These are phyloP conservation scores for Candida dajiaensis DNA, from an alignment of 805 yeast genomes.

Conservation along the genomic window DNA sequence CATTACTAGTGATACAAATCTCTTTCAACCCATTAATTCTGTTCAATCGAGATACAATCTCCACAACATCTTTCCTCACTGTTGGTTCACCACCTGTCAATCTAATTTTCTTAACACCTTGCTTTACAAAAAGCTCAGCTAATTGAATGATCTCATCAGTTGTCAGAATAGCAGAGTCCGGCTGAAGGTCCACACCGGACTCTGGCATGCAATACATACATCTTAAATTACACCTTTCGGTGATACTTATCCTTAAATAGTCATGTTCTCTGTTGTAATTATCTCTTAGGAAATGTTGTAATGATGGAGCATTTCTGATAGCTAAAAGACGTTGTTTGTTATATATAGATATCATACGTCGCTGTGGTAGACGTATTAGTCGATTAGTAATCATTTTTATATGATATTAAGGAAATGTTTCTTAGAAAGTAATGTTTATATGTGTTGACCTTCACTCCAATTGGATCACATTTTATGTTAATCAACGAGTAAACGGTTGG, in stretches of 20 bases:
- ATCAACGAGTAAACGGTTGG: no score
- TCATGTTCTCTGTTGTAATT: conserved; percentile 40
- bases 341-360: background rate
- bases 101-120: conserved; percentile 47
- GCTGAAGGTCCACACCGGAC: conserved; percentile 46
- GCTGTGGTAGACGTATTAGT: background rate
- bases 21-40: conserved; percentile 37
- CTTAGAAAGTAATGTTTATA: no score
- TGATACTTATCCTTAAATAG: conserved; percentile 44
- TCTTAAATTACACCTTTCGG: conserved; percentile 44
- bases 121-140: conserved; percentile 37
- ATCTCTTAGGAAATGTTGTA: conserved; percentile 40
- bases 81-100: conserved; percentile 56
- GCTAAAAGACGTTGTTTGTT: conserved; percentile 7
- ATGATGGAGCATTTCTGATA: conserved; percentile 22
- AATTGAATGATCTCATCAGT: conserved; percentile 38
- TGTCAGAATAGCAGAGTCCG: conserved; percentile 33
- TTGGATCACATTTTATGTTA: no score
- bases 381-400: background rate
- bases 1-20: conserved; percentile 47
- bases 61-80: conserved; percentile 43
- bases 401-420: no score
- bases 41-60: conserved; percentile 33
- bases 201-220: conserved; percentile 53
- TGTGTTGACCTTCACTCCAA: no score